Base-by-base conservation (phyloP, 2,329 filamentous ascomycete species). In the Ophiostoma himal-ulmi region DNA sequence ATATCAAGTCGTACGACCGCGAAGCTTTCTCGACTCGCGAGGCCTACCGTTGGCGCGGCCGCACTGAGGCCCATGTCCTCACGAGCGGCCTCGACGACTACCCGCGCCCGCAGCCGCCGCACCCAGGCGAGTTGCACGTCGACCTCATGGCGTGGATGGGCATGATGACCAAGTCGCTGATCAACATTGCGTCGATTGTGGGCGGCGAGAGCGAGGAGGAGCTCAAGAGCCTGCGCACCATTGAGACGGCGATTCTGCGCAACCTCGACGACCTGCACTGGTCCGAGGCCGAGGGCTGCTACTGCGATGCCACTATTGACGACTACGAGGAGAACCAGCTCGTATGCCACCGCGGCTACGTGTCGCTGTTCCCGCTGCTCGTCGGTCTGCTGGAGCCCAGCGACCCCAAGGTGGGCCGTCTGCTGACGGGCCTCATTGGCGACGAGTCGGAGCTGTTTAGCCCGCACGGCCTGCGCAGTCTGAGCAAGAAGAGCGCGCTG, bases 51-150 rank as follows among this genome's bases (percentile, higher is more conserved):
- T 99, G 95, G 95, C 90, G 93, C 70, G 95, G 95, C 73, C 91
- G 95, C 71, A 95, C 92, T 8, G 87, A 91, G 44, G 87, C 88
- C 67, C 95, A 98, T 78, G 91, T 96, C 73, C 84, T 99, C 67
- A 96, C 95, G 5, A 97, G 93, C 69, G 95, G 95, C 2, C 86
- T 99, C 1, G 95, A 99, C 76, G 95, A 99, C 81, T 99, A 98
- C 78, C 95, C 95, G 68, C 92, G 95, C 67, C 86, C 95, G 10
- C 92, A 96, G 79, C 94, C 95, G 17, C 95, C 95, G 36, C 94
- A 97, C 78, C 94, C 95, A 0, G 94, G 93, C 76, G 95, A 99
- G 86, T 86, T 99, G 68, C 94, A 99, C 78, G 89, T 96, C 39
- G 95, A 99, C 80, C 84, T 98, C 69, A 91, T 99, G 79, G 92